Percentiles rank a stretch among this genome's conserved stretches.
These are phyloP conservation scores for Acorus gramineus DNA, from an alignment of 106 monocot genomes.

Conservation along the genomic window DNA sequence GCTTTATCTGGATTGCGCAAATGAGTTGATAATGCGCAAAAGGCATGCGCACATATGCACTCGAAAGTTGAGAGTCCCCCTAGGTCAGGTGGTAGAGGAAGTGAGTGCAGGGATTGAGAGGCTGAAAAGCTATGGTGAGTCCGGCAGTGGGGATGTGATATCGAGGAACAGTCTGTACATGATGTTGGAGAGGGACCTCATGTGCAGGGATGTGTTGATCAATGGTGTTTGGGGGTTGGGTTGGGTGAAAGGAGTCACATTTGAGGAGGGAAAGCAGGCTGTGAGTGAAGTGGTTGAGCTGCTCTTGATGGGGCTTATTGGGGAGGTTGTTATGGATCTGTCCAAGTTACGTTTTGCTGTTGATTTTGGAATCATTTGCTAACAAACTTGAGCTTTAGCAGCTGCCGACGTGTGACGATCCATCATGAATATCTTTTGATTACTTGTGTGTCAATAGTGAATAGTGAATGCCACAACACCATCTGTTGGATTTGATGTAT, in stretches of 20 bases:
- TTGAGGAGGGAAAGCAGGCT: constrained; percentile 37
- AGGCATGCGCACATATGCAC: background rate
- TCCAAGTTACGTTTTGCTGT: too few species aligned
- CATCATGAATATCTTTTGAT: too few species aligned
- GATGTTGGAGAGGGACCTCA: constrained; percentile 49
- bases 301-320: constrained; percentile 27
- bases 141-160: background rate
- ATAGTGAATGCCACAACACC: too few species aligned
- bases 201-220: constrained; percentile 16
- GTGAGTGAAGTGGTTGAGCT: constrained; percentile 28
- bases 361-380: too few species aligned
- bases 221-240: constrained; percentile 48
- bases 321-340: constrained; percentile 35
- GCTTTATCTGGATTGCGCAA: constrained; percentile 31
- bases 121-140: constrained; percentile 11
- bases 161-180: constrained; percentile 22
- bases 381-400: too few species aligned
- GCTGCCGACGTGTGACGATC: too few species aligned
- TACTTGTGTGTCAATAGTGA: too few species aligned
- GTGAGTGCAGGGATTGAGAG: constrained; percentile 23
- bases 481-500: too few species aligned
- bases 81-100: constrained; percentile 31
- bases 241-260: constrained; percentile 36
- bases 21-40: constrained; percentile 42
- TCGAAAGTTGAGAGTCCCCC: background rate